Evolutionary conservation across 257 asterid genomes (phyloP), one percentile per base, ranked within the genome.

Genomic region (Rauvolfia tetraphylla): DNA sequence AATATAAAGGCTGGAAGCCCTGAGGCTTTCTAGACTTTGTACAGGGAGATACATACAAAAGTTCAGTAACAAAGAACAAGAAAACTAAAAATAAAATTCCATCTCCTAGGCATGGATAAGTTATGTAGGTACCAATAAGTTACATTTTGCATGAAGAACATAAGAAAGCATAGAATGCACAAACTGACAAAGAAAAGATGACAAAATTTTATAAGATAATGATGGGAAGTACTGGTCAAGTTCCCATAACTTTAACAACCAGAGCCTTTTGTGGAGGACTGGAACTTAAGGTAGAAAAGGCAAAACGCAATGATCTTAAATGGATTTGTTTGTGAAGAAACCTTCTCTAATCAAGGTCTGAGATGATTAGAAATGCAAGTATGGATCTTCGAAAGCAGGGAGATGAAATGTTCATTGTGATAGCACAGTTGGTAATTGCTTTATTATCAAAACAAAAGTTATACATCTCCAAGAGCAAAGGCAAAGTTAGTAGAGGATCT

Each of bases 81-180:
- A 20, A 53, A 20, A 53, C 1, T 3, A 51, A 51, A 51, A 51
- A 0, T 49, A 14, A 22, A 56, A 56, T 1, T n/a, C 63, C 5
- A 56, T 23, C n/a, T 56, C 63, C 3, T 56, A 56, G 31, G 3
- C n/a, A 22, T 56, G 23, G n/a, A 56, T 22, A 56, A 23, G 33
- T 56, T 53, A 18, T 22, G 25, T 53, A 53, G 27, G 22, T 53
- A 53, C 15, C 10, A 18, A 53, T 53, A 53, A 4, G 10, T 53
- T 56, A 56, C n/a, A n/a, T n/a, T 56, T 56, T 23, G 63, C 63
- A 56, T 56, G 63, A 56, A 53, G 59, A 53, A 53, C 59, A 53
- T 8, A 51, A 51, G 22, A 53, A 53, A 53, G 59, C 59, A 18
- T 18, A 13, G 59, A 8, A 53, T 22, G 18, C 10, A 18, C 18